Evolutionary conservation across 306 rosid species (phyloP), one percentile per base, ranked within the genome.

Genomic region (Potentilla sterilis): DNA sequence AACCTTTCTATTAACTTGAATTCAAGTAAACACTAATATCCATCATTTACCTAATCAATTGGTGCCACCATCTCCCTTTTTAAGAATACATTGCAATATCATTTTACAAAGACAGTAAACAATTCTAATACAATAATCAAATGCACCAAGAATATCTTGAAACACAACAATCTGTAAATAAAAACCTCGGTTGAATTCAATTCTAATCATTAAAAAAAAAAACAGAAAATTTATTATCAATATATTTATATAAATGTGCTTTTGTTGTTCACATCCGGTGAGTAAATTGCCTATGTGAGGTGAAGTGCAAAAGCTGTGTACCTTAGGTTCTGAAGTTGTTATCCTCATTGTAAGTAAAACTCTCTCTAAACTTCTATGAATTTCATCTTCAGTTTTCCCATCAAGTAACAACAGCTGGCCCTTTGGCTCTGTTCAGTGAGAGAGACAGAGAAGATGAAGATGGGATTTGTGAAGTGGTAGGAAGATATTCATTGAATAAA

Each of bases 311-410:
- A 80, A 77, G 76, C 52, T 69, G 73, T 69, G 73, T 87, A 96
- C 98, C 98, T 96, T 96, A 59, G 98, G 98, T 83, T 96, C 96
- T 75, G 98, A 88, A 32, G 89, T 88, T 46, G 97, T 90, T 81
- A 79, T 89, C 87, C 88, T 85, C 98, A 96, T 90, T 68, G 99
- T 92, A 75, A 90, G 96, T 75, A 92, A 85, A 82, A 92, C 99
- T 90, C 98, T 86, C 82, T 90, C 99, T 82, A 95, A 89, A 78
- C 96, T 92, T 85, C 90, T 88, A 69, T 75, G 84, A 46, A 95
- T 93, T 81, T 95, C 99, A 44, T 90, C 98, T 77, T 86, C 92
- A 55, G 97, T 90, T 83, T 92, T 95, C 5, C 99, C 99, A 82
- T 95, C 93, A 84, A 95, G 90, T 83, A 86, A 83, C 58, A 95